Conservation (phyloP, 345 rosid genomes). For the Citrus hindsii region DNA sequence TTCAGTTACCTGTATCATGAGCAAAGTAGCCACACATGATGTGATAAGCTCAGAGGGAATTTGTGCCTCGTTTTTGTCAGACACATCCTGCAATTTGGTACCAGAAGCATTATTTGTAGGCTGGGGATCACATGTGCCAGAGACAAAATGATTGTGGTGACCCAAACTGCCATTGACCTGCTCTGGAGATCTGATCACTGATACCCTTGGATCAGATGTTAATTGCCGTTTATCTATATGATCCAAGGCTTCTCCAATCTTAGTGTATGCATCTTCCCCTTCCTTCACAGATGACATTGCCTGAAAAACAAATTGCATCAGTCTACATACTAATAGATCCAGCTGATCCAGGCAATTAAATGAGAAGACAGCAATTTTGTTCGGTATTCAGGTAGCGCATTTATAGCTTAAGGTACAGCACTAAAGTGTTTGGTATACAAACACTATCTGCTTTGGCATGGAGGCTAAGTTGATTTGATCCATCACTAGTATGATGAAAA, state of each 20-base stretch:
- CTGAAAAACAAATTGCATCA: slow-evolving; percentile 37
- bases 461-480: no score
- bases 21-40: slow-evolving; percentile 84
- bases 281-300: slow-evolving; percentile 67
- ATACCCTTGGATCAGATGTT: slow-evolving; percentile 32
- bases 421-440: no score
- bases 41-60: slow-evolving; percentile 74
- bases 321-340: not conserved
- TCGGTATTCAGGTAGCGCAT: no score
- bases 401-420: no score
- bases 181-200: slow-evolving; percentile 35
- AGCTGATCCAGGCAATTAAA: not conserved
- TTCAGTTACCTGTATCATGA: slow-evolving; percentile 74
- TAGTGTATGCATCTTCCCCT: slow-evolving; percentile 65
- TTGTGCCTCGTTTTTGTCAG: slow-evolving; percentile 44
- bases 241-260: slow-evolving; percentile 68
- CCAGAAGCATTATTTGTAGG: slow-evolving; percentile 17
- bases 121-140: slow-evolving; percentile 31
- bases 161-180: slow-evolving; percentile 36
- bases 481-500: no score
- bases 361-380: not conserved
- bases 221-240: slow-evolving; percentile 43
- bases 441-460: no score
- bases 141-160: slow-evolving; percentile 32
- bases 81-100: slow-evolving; percentile 30